Evolutionary conservation across 768 basidiomycete species (phyloP).

Genomic region (Termitomyces sp.): DNA sequence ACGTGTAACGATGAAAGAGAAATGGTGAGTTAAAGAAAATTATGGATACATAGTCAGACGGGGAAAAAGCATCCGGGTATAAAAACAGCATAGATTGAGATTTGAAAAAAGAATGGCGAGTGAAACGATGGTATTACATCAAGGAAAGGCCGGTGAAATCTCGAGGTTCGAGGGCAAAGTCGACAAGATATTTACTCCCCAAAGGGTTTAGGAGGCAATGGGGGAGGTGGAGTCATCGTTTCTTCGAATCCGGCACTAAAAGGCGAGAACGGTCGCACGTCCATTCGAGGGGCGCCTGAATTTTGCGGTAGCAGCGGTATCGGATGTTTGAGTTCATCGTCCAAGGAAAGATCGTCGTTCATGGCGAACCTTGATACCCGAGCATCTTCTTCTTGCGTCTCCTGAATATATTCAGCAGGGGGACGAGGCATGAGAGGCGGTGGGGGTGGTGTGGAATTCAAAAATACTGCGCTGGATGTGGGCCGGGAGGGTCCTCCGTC

Average conservation of each 20-base stretch:
- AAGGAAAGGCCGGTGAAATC: neutral
- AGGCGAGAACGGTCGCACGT: conserved; percentile 43
- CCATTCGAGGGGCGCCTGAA: conserved; percentile 17
- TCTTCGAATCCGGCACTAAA: conserved; percentile 34
- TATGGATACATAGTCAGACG: neutral
- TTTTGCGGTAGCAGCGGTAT: conserved; percentile 9
- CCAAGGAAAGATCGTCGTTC: conserved; percentile 21
- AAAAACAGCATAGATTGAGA: neutral
- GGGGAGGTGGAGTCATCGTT: conserved; percentile 24
- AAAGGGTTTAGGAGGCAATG: conserved; percentile 26
- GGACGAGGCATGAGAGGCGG: conserved; percentile 75
- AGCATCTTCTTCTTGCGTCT: conserved; percentile 72
- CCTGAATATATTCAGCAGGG: conserved; percentile 73
- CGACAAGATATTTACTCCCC: conserved; percentile 13
- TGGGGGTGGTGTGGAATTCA: conserved; percentile 33
- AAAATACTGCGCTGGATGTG: conserved; percentile 10
- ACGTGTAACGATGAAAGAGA: neutral
- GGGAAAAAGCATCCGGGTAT: neutral
- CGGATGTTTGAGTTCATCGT: conserved; percentile 11
- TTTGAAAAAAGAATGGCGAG: neutral
- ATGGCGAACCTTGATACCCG: conserved; percentile 40
- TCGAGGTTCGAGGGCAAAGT: neutral
- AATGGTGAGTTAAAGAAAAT: neutral
- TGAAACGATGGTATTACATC: neutral
- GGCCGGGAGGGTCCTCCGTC: conserved; percentile 18